phyloP scores from a whole-genome alignment of 2,329 filamentous ascomycete genomes.

The Cladosporium austrohemisphaericum region DNA sequence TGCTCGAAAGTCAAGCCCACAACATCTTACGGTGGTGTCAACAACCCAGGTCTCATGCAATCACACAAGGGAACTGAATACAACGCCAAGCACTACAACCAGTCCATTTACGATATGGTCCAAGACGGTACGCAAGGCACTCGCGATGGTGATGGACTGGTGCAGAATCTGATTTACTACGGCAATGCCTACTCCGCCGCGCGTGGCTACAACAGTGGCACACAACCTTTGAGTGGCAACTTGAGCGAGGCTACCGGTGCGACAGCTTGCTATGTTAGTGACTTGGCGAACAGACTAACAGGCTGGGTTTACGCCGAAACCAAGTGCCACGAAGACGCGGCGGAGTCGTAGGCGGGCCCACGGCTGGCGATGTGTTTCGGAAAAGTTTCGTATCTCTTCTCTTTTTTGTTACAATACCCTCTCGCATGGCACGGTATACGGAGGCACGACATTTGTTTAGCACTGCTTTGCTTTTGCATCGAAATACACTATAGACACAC shows the following conservation, averaged over 20 bases:
- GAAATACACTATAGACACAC: no score
- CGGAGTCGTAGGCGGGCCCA: background rate
- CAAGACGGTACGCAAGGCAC: conserved; percentile 45
- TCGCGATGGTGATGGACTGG: conserved; percentile 40
- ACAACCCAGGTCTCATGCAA: conserved; percentile 49
- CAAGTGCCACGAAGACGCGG: conserved; percentile 17
- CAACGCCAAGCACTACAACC: conserved; percentile 32
- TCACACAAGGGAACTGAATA: conserved; percentile 37
- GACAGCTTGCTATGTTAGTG: conserved; percentile 50
- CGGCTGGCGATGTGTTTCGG: no score
- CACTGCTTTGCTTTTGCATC: no score
- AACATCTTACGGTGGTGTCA: conserved; percentile 36
- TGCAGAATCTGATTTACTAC: conserved; percentile 35
- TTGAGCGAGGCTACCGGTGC: conserved; percentile 43
- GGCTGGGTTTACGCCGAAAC: conserved; percentile 36
- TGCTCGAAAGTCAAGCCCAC: conserved; percentile 42
- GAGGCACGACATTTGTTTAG: conserved; percentile 2
- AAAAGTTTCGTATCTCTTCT: background rate
- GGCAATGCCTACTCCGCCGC: conserved; percentile 41
- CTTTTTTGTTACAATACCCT: conserved; percentile 6
- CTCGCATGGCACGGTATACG: conserved; percentile 1
- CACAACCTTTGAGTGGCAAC: conserved; percentile 33
- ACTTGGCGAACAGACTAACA: conserved; percentile 49
- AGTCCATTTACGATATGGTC: conserved; percentile 39
- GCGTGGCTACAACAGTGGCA: conserved; percentile 49